Percentiles rank a stretch among this genome's conserved stretches.
Conservation (phyloP, 2,329 filamentous ascomycete genomes). For the Dendryphion nanum region DNA sequence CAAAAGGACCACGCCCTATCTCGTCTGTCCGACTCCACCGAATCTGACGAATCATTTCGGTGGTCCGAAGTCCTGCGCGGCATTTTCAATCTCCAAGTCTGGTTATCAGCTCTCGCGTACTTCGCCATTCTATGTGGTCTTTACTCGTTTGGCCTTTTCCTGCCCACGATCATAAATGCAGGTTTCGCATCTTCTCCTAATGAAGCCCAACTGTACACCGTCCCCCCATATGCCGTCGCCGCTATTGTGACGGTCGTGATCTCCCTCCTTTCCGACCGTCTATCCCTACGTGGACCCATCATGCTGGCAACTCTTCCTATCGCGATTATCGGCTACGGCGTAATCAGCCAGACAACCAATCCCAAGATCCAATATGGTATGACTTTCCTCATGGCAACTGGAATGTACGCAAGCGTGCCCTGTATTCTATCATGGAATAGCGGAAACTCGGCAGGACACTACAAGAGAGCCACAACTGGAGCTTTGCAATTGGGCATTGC, state of each 20-base stretch:
- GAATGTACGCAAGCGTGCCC: conserved; percentile 63
- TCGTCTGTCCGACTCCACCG: conserved; percentile 42
- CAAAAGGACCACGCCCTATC: conserved; percentile 52
- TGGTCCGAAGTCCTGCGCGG: conserved; percentile 65
- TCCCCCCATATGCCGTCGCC: conserved; percentile 63
- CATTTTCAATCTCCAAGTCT: conserved; percentile 59
- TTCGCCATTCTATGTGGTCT: conserved; percentile 58
- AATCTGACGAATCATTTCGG: conserved; percentile 49
- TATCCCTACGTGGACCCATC: conserved; percentile 58
- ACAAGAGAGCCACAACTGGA: conserved; percentile 67
- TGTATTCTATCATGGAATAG: conserved; percentile 65
- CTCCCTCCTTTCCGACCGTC: conserved; percentile 60
- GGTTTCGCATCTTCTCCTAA: conserved; percentile 55
- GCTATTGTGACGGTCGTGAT: conserved; percentile 52
- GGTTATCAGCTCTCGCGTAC: conserved; percentile 62
- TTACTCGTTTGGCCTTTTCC: conserved; percentile 64
- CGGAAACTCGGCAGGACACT: conserved; percentile 68
- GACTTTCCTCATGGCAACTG: conserved; percentile 67
- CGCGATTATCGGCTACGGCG: conserved; percentile 64
- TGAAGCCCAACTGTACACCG: conserved; percentile 61
- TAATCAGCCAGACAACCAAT: conserved; percentile 57
- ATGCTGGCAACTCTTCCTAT: conserved; percentile 64
- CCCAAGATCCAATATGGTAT: conserved; percentile 61
- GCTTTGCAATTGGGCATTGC: conserved; percentile 66
- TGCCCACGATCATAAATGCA: conserved; percentile 65